Percentiles rank a stretch among this genome's conserved stretches.
Conservation (phyloP, 2,329 filamentous ascomycete genomes). For the Penicillium sp. region DNA sequence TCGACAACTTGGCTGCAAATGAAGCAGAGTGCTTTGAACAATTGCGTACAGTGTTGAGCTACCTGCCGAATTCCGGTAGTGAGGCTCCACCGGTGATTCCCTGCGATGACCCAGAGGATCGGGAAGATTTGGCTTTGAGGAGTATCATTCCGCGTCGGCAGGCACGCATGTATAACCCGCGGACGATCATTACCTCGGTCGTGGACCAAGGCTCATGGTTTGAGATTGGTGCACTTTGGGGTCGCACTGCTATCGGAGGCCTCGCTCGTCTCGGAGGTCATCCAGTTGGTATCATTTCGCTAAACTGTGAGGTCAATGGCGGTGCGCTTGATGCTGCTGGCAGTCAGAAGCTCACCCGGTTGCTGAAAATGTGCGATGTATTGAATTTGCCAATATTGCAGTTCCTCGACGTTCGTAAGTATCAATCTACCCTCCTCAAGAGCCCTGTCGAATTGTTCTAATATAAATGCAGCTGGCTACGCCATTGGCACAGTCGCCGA, state of each 20-base stretch:
- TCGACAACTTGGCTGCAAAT: slow-evolving; percentile 65
- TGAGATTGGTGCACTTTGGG: slow-evolving; percentile 67
- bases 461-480: slow-evolving; percentile 53
- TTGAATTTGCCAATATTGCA: slow-evolving; percentile 68
- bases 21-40: slow-evolving; percentile 67
- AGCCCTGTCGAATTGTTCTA: neutral
- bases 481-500: slow-evolving; percentile 67
- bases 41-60: slow-evolving; percentile 59
- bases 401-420: slow-evolving; percentile 63
- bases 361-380: slow-evolving; percentile 66
- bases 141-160: slow-evolving; percentile 61
- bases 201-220: slow-evolving; percentile 63
- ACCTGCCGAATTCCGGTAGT: slow-evolving; percentile 61
- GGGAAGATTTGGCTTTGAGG: slow-evolving; percentile 55
- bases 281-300: slow-evolving; percentile 62
- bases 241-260: slow-evolving; percentile 63
- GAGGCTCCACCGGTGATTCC: slow-evolving; percentile 56
- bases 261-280: slow-evolving; percentile 61
- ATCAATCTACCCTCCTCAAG: neutral
- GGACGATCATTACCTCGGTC: slow-evolving; percentile 60
- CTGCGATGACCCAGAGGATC: slow-evolving; percentile 54
- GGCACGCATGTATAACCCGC: slow-evolving; percentile 64
- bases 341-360: slow-evolving; percentile 62
- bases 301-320: slow-evolving; percentile 65
- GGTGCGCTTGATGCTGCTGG: slow-evolving; percentile 65